These are phyloP conservation scores for Nigrospora sphaerica DNA, from an alignment of 2,329 filamentous ascomycete species.

Conservation along the genomic window DNA sequence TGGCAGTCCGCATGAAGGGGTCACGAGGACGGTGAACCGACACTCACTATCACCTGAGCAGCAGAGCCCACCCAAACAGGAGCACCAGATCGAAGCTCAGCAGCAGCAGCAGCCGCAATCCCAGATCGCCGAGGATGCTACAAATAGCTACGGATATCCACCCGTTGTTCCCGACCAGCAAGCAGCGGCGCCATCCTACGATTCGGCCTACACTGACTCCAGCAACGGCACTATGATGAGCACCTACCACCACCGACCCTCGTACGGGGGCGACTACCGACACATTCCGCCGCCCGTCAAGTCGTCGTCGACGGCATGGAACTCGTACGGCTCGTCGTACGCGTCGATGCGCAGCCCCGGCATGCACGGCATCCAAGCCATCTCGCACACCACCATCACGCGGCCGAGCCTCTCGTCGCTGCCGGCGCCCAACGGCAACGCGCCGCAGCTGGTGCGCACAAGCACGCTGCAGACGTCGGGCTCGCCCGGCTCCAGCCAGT, in stretches of 20 bases:
- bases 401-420: constrained; percentile 40
- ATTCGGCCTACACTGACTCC: constrained; percentile 21
- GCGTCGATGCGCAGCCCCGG: constrained; percentile 32
- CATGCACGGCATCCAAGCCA: constrained; percentile 19
- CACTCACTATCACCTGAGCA: constrained; percentile 35
- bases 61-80: constrained; percentile 30
- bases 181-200: constrained; percentile 31
- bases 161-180: constrained; percentile 39
- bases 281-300: constrained; percentile 28
- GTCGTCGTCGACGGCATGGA: constrained; percentile 33
- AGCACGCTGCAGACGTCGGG: constrained; percentile 40
- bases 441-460: constrained; percentile 47
- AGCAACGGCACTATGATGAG: constrained; percentile 47
- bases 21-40: constrained; percentile 28
- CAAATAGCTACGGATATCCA: constrained; percentile 50
- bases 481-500: constrained; percentile 34
- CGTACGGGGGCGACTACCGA: constrained; percentile 42
- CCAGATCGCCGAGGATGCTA: constrained; percentile 33
- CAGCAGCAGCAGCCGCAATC: constrained; percentile 19
- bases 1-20: constrained; percentile 27
- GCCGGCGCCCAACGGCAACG: constrained; percentile 36
- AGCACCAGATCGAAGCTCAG: constrained; percentile 4
- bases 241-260: constrained; percentile 45
- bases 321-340: constrained; percentile 33
- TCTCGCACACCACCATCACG: constrained; percentile 30